Base-by-base conservation (phyloP, 805 yeast species). In the Candida nitratophila region DNA sequence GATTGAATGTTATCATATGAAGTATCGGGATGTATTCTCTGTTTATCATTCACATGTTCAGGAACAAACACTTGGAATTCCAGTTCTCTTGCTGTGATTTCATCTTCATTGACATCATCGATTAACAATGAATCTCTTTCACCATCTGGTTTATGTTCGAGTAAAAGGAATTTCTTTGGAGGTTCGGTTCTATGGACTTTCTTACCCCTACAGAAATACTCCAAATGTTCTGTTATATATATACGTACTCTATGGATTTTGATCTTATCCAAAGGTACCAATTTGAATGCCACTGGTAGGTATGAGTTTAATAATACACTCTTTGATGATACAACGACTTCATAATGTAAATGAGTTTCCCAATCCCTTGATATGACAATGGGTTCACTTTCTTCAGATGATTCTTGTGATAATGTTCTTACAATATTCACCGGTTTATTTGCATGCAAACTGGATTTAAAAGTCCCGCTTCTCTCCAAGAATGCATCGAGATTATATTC, bases 151-250 rank as follows among this genome's bases (percentile, higher is more conserved):
- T 78, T 80, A 56, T 86, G 90, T 59, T 93, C 99, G 37, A 88
- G 69, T 34, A 93, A 62, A 39, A 91, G 64, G 53, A 75, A 86
- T 64, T 90, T 90, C 56, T 81, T 83, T 1, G 84, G 72, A 0
- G 99, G 97, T 65, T 93, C 98, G 61, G 88, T 78, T 44, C 98
- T 71, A 61, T 93, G 98, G 14, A 91, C 95, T 59, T 83, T 85
- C 57, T 86, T 84, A 59, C 84, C 77, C 35, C 79, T 77, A 64
- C 97, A 87, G 63, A 77, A 93, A 61, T 93, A 95, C 60, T 91
- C 98, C 62, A 86, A 66, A 54, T 86, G 88, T 59, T 93, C 99
- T 1, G 97, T 84, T 26, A 93, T 56, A 55, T 85, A 88, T 8
- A 93, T 77, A 42, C 97, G 71, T 45, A 93, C 79, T 48, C 98